Percentiles rank a stretch among this genome's conserved stretches.
Evolutionary conservation across 2,329 filamentous ascomycete genomes (phyloP).

Genomic region (Ramularia endophylla): DNA sequence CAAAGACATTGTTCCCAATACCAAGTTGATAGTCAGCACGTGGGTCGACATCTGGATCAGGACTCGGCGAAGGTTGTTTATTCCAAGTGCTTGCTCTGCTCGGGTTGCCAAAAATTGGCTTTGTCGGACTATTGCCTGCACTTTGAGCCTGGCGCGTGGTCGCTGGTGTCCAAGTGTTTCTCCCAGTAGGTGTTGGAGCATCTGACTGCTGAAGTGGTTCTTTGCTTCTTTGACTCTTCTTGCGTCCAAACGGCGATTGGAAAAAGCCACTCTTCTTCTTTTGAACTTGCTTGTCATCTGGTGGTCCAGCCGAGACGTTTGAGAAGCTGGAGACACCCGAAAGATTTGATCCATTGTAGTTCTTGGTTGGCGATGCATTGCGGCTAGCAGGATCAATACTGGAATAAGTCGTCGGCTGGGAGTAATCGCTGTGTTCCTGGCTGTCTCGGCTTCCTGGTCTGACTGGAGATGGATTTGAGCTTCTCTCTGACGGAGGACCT

Average conservation of each 20-base stretch:
- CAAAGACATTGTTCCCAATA: slow-evolving; percentile 91
- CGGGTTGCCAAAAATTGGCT: slow-evolving; percentile 25
- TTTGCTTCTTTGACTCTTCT: slow-evolving; percentile 68
- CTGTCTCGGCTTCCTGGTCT: slow-evolving; percentile 81
- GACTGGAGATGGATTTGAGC: slow-evolving; percentile 60
- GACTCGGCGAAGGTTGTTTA: slow-evolving; percentile 32
- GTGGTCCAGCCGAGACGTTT: slow-evolving; percentile 36
- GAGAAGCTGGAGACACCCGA: slow-evolving; percentile 23
- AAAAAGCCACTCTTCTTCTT: slow-evolving; percentile 82
- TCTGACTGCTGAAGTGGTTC: slow-evolving; percentile 52
- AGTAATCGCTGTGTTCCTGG: slow-evolving; percentile 70
- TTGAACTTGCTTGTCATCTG: slow-evolving; percentile 60
- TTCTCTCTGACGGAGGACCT: slow-evolving; percentile 63
- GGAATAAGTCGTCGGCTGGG: slow-evolving; percentile 80
- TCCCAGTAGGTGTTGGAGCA: slow-evolving; percentile 33
- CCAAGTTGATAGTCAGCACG: slow-evolving; percentile 90
- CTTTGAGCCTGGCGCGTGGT: slow-evolving; percentile 34
- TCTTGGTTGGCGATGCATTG: slow-evolving; percentile 68
- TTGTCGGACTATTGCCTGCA: slow-evolving; percentile 39
- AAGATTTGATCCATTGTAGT: slow-evolving; percentile 32
- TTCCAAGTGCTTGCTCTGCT: slow-evolving; percentile 29
- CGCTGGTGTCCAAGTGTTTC: slow-evolving; percentile 51
- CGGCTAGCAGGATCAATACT: slow-evolving; percentile 74
- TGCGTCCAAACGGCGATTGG: slow-evolving; percentile 80
- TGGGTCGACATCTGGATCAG: slow-evolving; percentile 73